Base-by-base conservation (phyloP, 495 filamentous ascomycete species). In the Friedmanniomyces endolithicus region DNA sequence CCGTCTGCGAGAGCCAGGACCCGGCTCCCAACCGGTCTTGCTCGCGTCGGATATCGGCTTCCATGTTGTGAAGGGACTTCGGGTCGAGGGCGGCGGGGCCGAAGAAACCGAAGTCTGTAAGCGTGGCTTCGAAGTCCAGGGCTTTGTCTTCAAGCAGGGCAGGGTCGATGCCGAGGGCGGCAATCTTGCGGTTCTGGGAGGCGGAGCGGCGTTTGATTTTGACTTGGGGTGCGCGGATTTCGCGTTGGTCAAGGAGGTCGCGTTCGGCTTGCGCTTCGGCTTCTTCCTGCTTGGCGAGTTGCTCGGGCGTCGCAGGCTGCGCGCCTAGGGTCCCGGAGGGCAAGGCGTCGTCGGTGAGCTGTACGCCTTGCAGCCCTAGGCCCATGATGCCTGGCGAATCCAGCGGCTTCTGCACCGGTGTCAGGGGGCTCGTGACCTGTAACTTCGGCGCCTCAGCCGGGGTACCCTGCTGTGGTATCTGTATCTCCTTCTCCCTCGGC, bases 31-130 rank as follows among this genome's bases (percentile, higher is more conserved):
- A 86, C 52, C 86, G 85, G 43, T 84, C 85, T 53, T 97, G 78
- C 63, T 96, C 92, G 54, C 86, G 84, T 49, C 88, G 85, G 39
- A 96, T 74, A 59, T 90, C 88, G 17, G 78, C 75, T 67, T 92
- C 82, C 64, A 97, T 74, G 47, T 88, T 80, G 54, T 95, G 88
- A 55, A 92, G 84, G 52, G 82, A 86, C 48, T 81, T 80, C 23
- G 79, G 72, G 40, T 83, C 75, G 60, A 81, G 78, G 37, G 86
- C 75, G 23, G 3, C 17, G 17, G 83, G 79, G 40, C 84, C 86
- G 39, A 86, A 84, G 90, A 89, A 96, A 19, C 90, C 87, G 64
- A 96, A 87, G 63, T 96, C 88, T 49, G 84, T 81, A 39, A 97
- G 74, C 58, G 86, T 80, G 48, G 79, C 77, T 56, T 92, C 84